phyloP scores from a whole-genome alignment of 2,329 filamentous ascomycete species.

The Juglanconis oblonga region DNA sequence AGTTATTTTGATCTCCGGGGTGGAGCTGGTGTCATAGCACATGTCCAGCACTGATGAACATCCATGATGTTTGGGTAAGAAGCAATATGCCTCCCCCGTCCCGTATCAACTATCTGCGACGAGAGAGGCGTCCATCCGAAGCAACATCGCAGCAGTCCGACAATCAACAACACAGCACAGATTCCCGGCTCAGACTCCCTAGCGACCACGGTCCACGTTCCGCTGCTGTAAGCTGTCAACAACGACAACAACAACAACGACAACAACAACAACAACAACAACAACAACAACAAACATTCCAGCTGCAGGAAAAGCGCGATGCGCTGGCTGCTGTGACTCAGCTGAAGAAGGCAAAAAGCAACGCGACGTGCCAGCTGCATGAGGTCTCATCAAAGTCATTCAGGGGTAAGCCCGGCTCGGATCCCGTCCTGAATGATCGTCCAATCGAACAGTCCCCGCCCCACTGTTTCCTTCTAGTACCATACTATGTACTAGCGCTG shows the following conservation, averaged over 20 bases:
- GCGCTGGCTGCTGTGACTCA: neutral
- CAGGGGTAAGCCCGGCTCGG: neutral
- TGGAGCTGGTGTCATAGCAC: neutral
- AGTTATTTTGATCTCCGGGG: neutral
- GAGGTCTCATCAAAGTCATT: neutral
- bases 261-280: no score
- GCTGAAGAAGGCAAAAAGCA: neutral
- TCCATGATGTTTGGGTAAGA: neutral
- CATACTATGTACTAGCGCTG: neutral
- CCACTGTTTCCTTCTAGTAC: neutral
- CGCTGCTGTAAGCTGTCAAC: no score
- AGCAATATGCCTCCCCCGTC: neutral
- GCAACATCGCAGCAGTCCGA: no score
- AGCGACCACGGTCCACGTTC: no score
- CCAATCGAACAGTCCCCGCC: neutral
- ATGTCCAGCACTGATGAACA: neutral
- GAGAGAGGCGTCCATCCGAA: no score
- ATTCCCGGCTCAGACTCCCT: no score
- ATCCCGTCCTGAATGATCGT: no score
- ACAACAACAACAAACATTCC: neutral
- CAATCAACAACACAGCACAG: no score
- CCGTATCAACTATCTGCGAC: neutral
- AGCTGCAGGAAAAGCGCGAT: neutral
- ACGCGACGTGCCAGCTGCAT: neutral
- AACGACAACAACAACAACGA: neutral